Evolutionary conservation across 2,329 filamentous ascomycete genomes (phyloP).

Genomic region (Nemania sp.): DNA sequence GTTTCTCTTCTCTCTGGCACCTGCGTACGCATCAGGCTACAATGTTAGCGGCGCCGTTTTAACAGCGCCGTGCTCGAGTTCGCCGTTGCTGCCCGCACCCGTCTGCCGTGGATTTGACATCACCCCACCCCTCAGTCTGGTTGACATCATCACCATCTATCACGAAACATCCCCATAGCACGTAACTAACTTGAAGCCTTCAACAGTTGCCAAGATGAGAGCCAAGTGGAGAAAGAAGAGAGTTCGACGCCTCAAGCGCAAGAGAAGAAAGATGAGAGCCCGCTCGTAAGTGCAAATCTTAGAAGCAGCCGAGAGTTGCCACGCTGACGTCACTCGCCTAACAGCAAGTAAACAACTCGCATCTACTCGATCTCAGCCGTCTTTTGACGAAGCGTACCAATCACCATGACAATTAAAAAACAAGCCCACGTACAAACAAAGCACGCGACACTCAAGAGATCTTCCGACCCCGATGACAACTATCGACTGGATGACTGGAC

Average conservation of each 20-base stretch:
- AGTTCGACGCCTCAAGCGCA: slow-evolving; percentile 97
- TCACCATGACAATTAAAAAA: slow-evolving; percentile 42
- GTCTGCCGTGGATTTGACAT: slow-evolving; percentile 1
- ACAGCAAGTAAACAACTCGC: slow-evolving; percentile 50
- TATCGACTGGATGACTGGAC: slow-evolving; percentile 4
- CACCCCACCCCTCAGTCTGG: slow-evolving; percentile 11
- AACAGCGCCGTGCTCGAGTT: background rate
- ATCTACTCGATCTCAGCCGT: slow-evolving; percentile 46
- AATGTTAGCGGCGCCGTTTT: background rate
- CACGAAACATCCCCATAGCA: background rate
- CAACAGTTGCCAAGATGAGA: slow-evolving; percentile 65
- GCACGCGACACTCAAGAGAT: slow-evolving; percentile 27
- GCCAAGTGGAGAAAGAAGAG: slow-evolving; percentile 99
- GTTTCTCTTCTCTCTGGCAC: background rate
- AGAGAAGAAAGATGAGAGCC: slow-evolving; percentile 99
- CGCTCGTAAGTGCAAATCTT: slow-evolving; percentile 72
- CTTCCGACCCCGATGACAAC: slow-evolving; percentile 8
- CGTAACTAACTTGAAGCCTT: slow-evolving; percentile 24
- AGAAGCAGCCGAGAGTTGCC: background rate
- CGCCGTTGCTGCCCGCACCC: background rate
- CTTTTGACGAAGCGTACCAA: slow-evolving; percentile 36
- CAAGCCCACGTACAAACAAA: slow-evolving; percentile 39
- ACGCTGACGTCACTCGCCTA: slow-evolving; percentile 6
- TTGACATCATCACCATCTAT: slow-evolving; percentile 16
- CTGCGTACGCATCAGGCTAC: background rate